Percentiles rank a stretch among this genome's conserved stretches.
phyloP scores from a whole-genome alignment of 768 basidiomycete species.

The Psilocybe sp. region DNA sequence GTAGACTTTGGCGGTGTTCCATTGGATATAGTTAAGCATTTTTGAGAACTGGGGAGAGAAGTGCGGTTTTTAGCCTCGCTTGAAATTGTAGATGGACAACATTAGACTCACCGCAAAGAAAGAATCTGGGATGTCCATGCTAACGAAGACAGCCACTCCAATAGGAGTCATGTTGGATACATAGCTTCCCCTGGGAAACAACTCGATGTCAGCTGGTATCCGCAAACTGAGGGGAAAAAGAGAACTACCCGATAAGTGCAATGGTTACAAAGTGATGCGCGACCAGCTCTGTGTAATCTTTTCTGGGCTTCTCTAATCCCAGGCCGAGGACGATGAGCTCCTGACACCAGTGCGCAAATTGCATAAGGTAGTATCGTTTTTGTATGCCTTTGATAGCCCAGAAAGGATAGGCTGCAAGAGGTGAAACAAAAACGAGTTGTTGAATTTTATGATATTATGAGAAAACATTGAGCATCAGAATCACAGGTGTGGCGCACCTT shows the following conservation, averaged over 20 bases:
- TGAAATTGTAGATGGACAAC: neutral
- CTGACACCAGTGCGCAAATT: conserved; percentile 92
- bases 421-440: too few species aligned
- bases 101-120: conserved; percentile 69
- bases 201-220: conserved; percentile 1
- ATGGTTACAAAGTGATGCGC: conserved; percentile 91
- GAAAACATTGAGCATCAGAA: neutral
- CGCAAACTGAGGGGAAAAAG: neutral
- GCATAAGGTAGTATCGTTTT: conserved; percentile 93
- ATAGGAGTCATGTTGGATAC: conserved; percentile 77
- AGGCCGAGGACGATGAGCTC: conserved; percentile 87
- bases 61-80: neutral
- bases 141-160: conserved; percentile 89
- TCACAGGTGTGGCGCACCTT: conserved; percentile 40
- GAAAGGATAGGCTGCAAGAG: conserved; percentile 71
- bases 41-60: conserved; percentile 64
- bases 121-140: conserved; percentile 94
- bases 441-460: neutral
- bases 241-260: conserved; percentile 82
- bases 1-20: conserved; percentile 57
- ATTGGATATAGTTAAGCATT: conserved; percentile 81
- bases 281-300: conserved; percentile 87
- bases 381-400: conserved; percentile 83
- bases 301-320: conserved; percentile 90
- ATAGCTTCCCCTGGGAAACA: conserved; percentile 72